These are phyloP conservation scores for Alternaria atra DNA, from an alignment of 2,329 filamentous ascomycete genomes.

Conservation along the genomic window DNA sequence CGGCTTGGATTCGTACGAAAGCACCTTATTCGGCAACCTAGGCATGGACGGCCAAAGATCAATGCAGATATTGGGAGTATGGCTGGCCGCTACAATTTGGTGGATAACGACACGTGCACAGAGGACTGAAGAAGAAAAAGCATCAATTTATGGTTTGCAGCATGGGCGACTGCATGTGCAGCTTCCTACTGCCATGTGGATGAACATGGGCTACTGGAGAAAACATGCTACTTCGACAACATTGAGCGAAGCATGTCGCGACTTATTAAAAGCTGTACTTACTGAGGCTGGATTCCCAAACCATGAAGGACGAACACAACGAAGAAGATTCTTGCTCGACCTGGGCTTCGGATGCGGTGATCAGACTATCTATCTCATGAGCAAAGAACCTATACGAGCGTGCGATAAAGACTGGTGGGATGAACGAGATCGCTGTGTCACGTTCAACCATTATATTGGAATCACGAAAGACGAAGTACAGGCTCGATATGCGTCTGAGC, in stretches of 20 bases:
- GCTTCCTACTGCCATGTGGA: slow-evolving; percentile 65
- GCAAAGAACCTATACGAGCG: slow-evolving; percentile 17
- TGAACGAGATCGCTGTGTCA: slow-evolving; percentile 2
- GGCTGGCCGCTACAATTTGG: not conserved
- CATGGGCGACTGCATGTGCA: slow-evolving; percentile 66
- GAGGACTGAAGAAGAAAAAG: not conserved
- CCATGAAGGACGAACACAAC: slow-evolving; percentile 12
- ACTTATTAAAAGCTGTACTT: slow-evolving; percentile 61
- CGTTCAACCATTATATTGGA: slow-evolving; percentile 57
- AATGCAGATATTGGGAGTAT: not conserved
- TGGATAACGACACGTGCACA: not conserved
- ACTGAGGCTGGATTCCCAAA: slow-evolving; percentile 52
- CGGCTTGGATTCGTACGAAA: not conserved
- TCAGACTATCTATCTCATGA: slow-evolving; percentile 60
- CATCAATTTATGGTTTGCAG: slow-evolving; percentile 58
- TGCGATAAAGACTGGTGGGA: slow-evolving; percentile 32
- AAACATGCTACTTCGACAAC: slow-evolving; percentile 5
- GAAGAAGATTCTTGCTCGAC: slow-evolving; percentile 55
- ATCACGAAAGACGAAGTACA: slow-evolving; percentile 62
- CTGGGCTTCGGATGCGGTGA: slow-evolving; percentile 69
- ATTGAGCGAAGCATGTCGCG: slow-evolving; percentile 59
- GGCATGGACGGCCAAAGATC: not conserved
- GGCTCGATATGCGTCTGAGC: slow-evolving; percentile 47
- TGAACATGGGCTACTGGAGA: slow-evolving; percentile 70
- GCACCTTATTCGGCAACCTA: not conserved